Percentiles rank a stretch among this genome's conserved stretches.
Evolutionary conservation across 2,329 filamentous ascomycete species (phyloP).

Genomic region (Xylaria hypoxylon): DNA sequence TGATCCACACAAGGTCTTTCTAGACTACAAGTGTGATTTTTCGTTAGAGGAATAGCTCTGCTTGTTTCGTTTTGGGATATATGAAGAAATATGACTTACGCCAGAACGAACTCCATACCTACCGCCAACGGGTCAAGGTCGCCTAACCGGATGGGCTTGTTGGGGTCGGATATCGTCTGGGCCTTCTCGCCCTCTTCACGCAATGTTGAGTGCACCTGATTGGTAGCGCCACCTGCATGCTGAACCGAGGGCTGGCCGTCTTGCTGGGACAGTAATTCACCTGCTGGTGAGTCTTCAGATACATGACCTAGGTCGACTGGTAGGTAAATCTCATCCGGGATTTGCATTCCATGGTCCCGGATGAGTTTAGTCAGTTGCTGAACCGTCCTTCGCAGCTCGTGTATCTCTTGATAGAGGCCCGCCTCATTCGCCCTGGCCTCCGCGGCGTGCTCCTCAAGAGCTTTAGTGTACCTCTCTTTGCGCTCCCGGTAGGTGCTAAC

Average conservation of each 20-base stretch:
- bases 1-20: constrained; percentile 25
- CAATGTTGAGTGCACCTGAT: constrained; percentile 9
- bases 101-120: constrained; percentile 31
- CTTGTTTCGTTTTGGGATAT: not conserved
- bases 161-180: not conserved
- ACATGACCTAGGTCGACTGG: not conserved
- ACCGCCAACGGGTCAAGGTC: constrained; percentile 28
- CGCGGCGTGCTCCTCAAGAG: constrained; percentile 24
- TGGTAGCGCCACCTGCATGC: not conserved
- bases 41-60: not conserved
- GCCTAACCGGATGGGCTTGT: constrained; percentile 13
- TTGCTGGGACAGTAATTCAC: constrained; percentile 5
- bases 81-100: constrained; percentile 5
- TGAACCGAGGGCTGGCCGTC: constrained; percentile 1
- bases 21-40: not conserved
- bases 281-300: not conserved
- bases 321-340: constrained; percentile 15
- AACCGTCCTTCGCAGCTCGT: constrained; percentile 10
- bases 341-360: constrained; percentile 11
- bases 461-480: constrained; percentile 29
- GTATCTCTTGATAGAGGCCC: constrained; percentile 21
- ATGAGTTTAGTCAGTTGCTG: constrained; percentile 19
- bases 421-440: constrained; percentile 16
- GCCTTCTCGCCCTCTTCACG: not conserved
- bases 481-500: constrained; percentile 29